Base-by-base conservation (phyloP, 2,329 filamentous ascomycete genomes). In the Apiospora rasikravindrae region DNA sequence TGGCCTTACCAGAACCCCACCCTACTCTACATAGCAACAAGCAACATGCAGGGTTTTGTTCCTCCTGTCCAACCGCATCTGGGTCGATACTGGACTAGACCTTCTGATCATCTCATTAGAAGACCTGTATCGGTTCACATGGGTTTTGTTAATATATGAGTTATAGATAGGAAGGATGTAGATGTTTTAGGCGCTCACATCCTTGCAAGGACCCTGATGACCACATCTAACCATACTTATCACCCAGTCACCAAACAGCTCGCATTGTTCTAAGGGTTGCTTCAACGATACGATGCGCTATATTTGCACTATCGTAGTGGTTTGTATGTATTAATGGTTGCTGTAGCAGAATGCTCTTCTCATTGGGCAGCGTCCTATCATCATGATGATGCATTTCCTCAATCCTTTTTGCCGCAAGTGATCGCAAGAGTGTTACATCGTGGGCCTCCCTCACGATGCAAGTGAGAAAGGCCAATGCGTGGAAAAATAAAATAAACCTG, bases 381-480 rank as follows among this genome's bases (percentile, higher is more conserved):
- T 40, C 10, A 64, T 64, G 19, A 64, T 40, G 33, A 64, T 64
- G 33, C 45, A 14, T 40, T 64, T 22, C 33, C n/a, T 22, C 33
- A 64, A 64, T 19, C 57, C 33, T n/a, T 29, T 37, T n/a, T 24
- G 7, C 40, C 57, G 57, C 57, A 29, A 37, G 33, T 64, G 29
- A 40, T 40, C 57, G 37, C 33, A n/a, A 5, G 19, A 24, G 57
- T 24, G 33, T 64, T 40, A 40, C 57, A 64, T 64, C 29, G 57
- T n/a, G 33, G 29, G 57, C 14, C 57, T n/a, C 57, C 14, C 57
- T n/a, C 57, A 64, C 57, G 57, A 64, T 64, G 57, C 57, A 64
- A 64, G 53, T 10, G 53, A 61, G 33, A 64, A 40, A 19, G 40
- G 57, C 29, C 33, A n/a, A 64, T 14, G 33, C 22, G 10, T 8